A percentile compares a stretch with the other conserved stretches of the same genome.
Evolutionary conservation across 495 filamentous ascomycete species (phyloP).

Genomic region (Penicillium bovifimosum): DNA sequence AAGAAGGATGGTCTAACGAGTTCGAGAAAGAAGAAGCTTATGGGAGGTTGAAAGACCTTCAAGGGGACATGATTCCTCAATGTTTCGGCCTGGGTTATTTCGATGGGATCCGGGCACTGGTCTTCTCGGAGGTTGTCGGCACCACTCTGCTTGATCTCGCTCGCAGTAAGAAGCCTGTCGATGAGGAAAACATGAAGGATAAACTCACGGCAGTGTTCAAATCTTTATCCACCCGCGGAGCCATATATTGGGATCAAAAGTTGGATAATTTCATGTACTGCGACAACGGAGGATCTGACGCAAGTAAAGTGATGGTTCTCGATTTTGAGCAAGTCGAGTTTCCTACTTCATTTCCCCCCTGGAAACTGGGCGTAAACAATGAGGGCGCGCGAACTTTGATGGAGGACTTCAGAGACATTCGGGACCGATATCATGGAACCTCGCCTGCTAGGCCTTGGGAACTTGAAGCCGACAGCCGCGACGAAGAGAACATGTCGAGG

Average conservation of each 20-base stretch:
- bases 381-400: no score
- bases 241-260: not conserved
- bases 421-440: no score
- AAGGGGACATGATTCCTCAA: constrained; percentile 6
- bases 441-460: no score
- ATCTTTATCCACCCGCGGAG: not conserved
- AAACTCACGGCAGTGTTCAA: not conserved
- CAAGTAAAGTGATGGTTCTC: not conserved
- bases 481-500: no score
- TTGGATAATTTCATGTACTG: not conserved
- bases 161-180: not conserved
- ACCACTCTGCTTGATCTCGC: not conserved
- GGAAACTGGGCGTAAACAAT: not conserved
- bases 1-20: not conserved
- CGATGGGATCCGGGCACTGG: not conserved
- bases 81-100: constrained; percentile 1
- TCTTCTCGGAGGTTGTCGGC: not conserved
- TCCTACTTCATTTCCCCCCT: not conserved
- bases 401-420: no score
- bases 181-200: not conserved
- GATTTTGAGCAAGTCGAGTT: not conserved
- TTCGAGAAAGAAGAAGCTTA: constrained; percentile 4
- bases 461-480: no score
- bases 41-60: not conserved
- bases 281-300: not conserved